Percentiles rank a stretch among this genome's conserved stretches.
phyloP scores from a whole-genome alignment of 2,329 filamentous ascomycete genomes.

The Aspergillus aculeatinus region DNA sequence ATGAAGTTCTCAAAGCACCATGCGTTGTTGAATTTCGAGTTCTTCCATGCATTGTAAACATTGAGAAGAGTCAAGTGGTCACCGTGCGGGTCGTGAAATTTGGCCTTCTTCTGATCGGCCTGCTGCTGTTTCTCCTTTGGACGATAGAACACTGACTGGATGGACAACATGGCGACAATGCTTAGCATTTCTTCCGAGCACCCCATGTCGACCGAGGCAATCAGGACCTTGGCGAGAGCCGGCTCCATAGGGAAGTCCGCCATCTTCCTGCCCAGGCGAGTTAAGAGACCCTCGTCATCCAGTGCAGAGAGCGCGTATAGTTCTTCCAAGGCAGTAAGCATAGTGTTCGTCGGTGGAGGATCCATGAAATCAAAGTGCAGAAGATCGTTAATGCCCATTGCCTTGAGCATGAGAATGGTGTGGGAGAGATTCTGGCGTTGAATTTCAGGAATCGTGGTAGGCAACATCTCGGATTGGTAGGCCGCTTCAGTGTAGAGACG shows the following conservation, averaged over 20 bases:
- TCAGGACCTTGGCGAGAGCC: conserved; percentile 82
- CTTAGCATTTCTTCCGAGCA: conserved; percentile 93
- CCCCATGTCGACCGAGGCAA: conserved; percentile 78
- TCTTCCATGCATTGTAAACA: conserved; percentile 97
- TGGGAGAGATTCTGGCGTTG: conserved; percentile 89
- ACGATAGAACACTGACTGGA: conserved; percentile 85
- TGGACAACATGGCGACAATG: conserved; percentile 91
- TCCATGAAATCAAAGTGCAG: conserved; percentile 99
- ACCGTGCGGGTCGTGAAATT: conserved; percentile 92
- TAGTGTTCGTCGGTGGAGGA: conserved; percentile 93
- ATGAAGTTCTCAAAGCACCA: conserved; percentile 99
- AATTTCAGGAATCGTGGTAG: conserved; percentile 93
- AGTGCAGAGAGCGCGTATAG: conserved; percentile 87
- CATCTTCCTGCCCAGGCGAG: conserved; percentile 91
- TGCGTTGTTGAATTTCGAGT: conserved; percentile 73
- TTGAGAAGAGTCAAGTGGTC: conserved; percentile 95
- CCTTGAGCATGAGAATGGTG: conserved; percentile 96
- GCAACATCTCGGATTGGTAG: conserved; percentile 94
- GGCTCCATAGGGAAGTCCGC: conserved; percentile 99
- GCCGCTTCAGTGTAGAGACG: conserved; percentile 92
- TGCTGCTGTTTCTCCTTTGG: conserved; percentile 96
- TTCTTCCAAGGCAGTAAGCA: conserved; percentile 94
- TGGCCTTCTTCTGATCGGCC: conserved; percentile 95
- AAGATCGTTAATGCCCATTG: conserved; percentile 98
- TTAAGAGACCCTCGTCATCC: conserved; percentile 92